These are phyloP conservation scores for Arabis alpina DNA, from an alignment of 345 rosid species.

Conservation along the genomic window DNA sequence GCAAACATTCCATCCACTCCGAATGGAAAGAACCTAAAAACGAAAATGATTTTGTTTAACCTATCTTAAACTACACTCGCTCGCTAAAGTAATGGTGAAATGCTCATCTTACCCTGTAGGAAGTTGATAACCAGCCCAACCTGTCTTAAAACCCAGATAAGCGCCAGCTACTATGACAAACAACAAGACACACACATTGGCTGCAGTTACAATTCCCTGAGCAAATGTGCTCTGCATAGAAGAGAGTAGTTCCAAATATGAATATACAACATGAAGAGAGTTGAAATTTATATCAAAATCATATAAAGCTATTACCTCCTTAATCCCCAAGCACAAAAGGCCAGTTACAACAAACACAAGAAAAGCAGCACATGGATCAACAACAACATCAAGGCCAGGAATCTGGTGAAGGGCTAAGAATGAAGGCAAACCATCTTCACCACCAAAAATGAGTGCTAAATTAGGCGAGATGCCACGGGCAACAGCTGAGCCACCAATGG, in stretches of 20 bases:
- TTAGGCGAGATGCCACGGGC: constrained; percentile 96
- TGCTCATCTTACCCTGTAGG: constrained; percentile 72
- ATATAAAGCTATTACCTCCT: constrained; percentile 65
- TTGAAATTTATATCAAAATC: background rate
- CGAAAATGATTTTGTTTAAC: background rate
- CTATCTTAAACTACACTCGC: constrained; percentile 11
- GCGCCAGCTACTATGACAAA: constrained; percentile 83
- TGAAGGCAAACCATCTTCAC: constrained; percentile 70
- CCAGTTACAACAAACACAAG: constrained; percentile 83
- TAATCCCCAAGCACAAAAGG: constrained; percentile 91
- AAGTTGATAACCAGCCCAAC: constrained; percentile 94
- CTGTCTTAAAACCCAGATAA: constrained; percentile 88
- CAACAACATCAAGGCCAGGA: constrained; percentile 80
- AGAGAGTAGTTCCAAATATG: constrained; percentile 1
- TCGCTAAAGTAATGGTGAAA: background rate
- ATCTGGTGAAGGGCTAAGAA: constrained; percentile 81
- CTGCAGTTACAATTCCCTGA: constrained; percentile 77
- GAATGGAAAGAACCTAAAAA: constrained; percentile 75
- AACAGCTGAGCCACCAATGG: constrained; percentile 94
- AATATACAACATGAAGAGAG: background rate
- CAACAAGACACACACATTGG: constrained; percentile 81
- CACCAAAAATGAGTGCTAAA: constrained; percentile 92
- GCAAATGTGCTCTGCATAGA: constrained; percentile 80
- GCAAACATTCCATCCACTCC: constrained; percentile 99
- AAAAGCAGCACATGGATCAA: constrained; percentile 91